Conservation (phyloP, 805 yeast species). For the Myxozyma geophila region DNA sequence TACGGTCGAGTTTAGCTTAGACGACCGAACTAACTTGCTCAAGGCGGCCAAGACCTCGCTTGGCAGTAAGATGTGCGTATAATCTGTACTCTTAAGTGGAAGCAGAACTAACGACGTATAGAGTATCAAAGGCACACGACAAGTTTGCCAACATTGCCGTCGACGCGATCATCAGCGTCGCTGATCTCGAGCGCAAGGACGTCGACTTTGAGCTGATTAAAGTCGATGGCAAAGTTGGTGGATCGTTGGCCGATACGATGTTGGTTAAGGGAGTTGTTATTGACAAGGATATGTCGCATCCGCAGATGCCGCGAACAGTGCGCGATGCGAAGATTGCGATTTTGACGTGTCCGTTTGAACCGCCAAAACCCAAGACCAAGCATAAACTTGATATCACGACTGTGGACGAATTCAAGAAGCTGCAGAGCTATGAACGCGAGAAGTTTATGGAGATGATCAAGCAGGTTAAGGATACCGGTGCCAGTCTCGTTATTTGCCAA, state of each 20-base stretch:
- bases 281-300: constrained; percentile 97
- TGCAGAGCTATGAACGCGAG: constrained; percentile 90
- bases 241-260: constrained; percentile 81
- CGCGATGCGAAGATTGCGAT: constrained; percentile 87
- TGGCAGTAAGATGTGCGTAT: constrained; percentile 74
- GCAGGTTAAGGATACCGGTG: constrained; percentile 84
- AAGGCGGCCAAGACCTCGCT: constrained; percentile 93
- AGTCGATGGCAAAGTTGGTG: constrained; percentile 95
- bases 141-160: constrained; percentile 97
- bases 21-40: constrained; percentile 59
- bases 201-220: constrained; percentile 97
- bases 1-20: constrained; percentile 57
- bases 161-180: constrained; percentile 90
- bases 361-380: constrained; percentile 99
- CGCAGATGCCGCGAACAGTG: constrained; percentile 91
- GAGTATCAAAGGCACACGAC: constrained; percentile 88
- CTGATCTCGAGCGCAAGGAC: constrained; percentile 88
- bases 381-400: constrained; percentile 91
- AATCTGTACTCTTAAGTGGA: not conserved
- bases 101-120: not conserved
- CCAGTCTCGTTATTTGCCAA: constrained; percentile 95
- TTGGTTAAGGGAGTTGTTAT: constrained; percentile 89
- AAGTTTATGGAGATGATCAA: constrained; percentile 91
- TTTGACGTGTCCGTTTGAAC: constrained; percentile 98
- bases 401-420: constrained; percentile 90